Conservation (phyloP, 352 stramenopile genomes). For the Phytophthora cactorum region DNA sequence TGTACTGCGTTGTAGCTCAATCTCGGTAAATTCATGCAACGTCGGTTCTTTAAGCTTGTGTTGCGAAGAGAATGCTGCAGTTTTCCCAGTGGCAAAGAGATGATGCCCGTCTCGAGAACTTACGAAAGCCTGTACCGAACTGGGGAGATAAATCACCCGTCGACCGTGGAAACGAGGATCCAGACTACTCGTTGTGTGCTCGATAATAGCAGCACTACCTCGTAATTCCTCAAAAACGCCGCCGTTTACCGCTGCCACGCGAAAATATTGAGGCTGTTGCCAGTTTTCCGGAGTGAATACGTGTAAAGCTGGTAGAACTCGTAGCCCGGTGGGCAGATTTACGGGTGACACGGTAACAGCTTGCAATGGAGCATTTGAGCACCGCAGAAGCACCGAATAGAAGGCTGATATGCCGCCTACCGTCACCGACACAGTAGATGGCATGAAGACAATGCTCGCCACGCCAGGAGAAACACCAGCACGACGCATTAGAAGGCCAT, state of each 20-base stretch:
- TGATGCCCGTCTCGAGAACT: constrained; percentile 49
- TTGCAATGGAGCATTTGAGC: constrained; percentile 41
- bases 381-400: constrained; percentile 58
- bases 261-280: constrained; percentile 54
- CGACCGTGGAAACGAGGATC: constrained; percentile 59
- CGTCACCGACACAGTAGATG: constrained; percentile 41
- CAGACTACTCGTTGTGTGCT: constrained; percentile 54
- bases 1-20: constrained; percentile 34
- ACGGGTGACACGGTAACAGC: constrained; percentile 53
- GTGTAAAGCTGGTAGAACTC: constrained; percentile 52
- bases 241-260: constrained; percentile 44
- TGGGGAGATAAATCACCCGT: constrained; percentile 43
- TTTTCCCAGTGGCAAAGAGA: constrained; percentile 48
- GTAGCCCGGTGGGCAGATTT: constrained; percentile 56
- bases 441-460: constrained; percentile 48
- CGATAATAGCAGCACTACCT: constrained; percentile 35
- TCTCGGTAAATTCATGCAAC: constrained; percentile 47
- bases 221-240: constrained; percentile 37
- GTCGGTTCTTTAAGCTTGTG: constrained; percentile 22
- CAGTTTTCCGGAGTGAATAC: constrained; percentile 60
- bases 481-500: constrained; percentile 20
- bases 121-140: constrained; percentile 51
- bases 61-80: constrained; percentile 9
- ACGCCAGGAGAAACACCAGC: constrained; percentile 30
- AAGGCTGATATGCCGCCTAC: constrained; percentile 56